These are phyloP conservation scores for Coemansia sp. DNA, from an alignment of 192 early-diverging fungal genomes.

Conservation along the genomic window DNA sequence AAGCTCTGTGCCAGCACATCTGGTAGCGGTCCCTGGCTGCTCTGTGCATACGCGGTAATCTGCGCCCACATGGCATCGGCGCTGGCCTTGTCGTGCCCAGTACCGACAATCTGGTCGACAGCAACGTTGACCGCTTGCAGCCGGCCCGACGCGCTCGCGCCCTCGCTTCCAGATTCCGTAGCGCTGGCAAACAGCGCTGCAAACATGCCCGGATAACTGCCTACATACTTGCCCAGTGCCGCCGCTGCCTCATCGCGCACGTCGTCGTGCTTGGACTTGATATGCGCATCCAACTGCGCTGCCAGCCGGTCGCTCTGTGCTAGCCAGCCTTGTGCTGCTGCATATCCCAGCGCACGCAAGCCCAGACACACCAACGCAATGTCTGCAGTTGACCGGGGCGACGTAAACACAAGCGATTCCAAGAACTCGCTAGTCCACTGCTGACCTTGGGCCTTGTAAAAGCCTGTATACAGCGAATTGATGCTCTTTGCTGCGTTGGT, in stretches of 20 bases:
- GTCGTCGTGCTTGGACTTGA: conserved; percentile 20
- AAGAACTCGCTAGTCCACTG: conserved; percentile 28
- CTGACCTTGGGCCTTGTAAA: conserved; percentile 19
- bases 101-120: conserved; percentile 16
- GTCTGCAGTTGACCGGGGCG: conserved; percentile 13
- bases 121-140: conserved; percentile 42
- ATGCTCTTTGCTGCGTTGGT: conserved; percentile 31
- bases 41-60: conserved; percentile 18
- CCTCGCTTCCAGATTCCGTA: conserved; percentile 1
- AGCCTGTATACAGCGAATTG: conserved; percentile 29
- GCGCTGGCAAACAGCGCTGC: conserved; percentile 29
- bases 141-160: conserved; percentile 3
- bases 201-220: conserved; percentile 21
- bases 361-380: conserved; percentile 27
- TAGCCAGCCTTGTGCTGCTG: conserved; percentile 14
- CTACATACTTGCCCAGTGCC: conserved; percentile 39
- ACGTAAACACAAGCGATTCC: conserved; percentile 3
- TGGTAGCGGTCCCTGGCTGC: conserved; percentile 13
- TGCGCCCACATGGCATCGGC: conserved; percentile 22
- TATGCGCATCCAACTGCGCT: conserved; percentile 20
- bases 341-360: conserved; percentile 39
- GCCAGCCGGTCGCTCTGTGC: conserved; percentile 9
- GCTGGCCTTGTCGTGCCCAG: conserved; percentile 3
- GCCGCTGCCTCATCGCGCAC: conserved; percentile 42
- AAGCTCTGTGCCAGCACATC: conserved; percentile 39